A percentile compares a stretch with the other conserved stretches of the same genome.
phyloP scores from a whole-genome alignment of 2,329 filamentous ascomycete species.

The Penicillium sp. region DNA sequence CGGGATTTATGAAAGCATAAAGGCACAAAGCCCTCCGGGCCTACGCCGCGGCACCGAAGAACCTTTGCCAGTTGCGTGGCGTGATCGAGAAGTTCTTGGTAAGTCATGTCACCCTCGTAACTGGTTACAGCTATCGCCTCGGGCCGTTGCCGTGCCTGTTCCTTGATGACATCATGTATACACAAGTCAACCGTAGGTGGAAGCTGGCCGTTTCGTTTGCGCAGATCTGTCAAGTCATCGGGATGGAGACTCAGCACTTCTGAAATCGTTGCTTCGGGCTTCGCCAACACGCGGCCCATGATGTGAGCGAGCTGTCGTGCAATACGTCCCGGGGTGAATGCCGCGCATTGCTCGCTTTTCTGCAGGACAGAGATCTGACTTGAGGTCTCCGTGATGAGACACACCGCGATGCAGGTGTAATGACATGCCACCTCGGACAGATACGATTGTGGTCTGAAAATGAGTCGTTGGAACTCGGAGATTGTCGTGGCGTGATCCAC shows the following conservation, averaged over 20 bases:
- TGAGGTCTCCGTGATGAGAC: neutral
- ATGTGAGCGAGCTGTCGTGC: neutral
- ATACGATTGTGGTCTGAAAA: neutral
- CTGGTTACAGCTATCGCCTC: neutral
- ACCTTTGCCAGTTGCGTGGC: neutral
- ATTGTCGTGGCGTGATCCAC: neutral
- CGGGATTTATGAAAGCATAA: slow-evolving; percentile 1
- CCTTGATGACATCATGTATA: neutral
- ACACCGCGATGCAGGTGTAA: neutral
- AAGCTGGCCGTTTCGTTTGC: neutral
- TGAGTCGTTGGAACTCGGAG: neutral
- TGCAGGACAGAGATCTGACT: neutral
- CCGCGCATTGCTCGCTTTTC: neutral
- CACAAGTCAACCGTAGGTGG: neutral
- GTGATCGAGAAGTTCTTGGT: neutral
- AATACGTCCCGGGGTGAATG: neutral
- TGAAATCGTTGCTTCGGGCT: neutral
- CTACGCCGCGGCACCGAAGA: neutral
- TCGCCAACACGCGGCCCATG: neutral
- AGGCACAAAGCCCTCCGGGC: neutral
- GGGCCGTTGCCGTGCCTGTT: neutral
- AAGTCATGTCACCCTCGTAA: neutral
- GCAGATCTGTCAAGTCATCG: neutral
- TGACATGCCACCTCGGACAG: neutral
- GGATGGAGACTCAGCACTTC: neutral